Evolutionary conservation across 2,329 filamentous ascomycete species (phyloP).

Genomic region (Scytalidium lignicola): DNA sequence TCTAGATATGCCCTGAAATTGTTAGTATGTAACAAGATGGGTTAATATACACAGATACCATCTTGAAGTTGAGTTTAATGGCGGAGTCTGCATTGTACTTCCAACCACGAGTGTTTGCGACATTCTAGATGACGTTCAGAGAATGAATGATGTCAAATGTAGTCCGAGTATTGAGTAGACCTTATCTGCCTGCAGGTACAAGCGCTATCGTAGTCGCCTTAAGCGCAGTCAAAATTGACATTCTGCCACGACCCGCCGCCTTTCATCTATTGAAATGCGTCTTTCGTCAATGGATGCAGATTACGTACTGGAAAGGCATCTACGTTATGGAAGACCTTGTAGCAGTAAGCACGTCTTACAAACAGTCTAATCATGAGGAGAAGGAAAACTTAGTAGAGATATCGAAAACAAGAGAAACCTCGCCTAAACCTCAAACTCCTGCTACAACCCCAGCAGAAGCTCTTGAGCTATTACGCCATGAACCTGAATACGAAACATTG

Average conservation of each 20-base stretch:
- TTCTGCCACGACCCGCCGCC: not conserved
- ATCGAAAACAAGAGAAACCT: conserved; percentile 5
- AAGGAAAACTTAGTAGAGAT: conserved; percentile 19
- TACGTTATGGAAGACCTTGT: not conserved
- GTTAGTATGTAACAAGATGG: not conserved
- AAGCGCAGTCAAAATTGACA: not conserved
- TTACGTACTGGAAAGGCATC: not conserved
- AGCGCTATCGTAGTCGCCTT: conserved; percentile 6
- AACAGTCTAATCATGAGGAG: conserved; percentile 7
- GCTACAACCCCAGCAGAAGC: conserved; percentile 38
- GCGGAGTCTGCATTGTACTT: conserved; percentile 7
- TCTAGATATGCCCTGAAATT: conserved; percentile 74
- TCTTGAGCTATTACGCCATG: conserved; percentile 53
- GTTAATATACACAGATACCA: conserved; percentile 15
- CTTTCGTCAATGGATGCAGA: not conserved
- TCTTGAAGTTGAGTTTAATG: conserved; percentile 5
- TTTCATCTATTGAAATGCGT: not conserved
- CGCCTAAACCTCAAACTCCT: not conserved
- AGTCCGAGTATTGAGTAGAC: not conserved
- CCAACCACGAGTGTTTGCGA: conserved; percentile 22
- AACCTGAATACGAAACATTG: conserved; percentile 58
- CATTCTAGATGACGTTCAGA: conserved; percentile 10
- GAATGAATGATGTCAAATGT: not conserved
- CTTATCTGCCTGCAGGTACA: conserved; percentile 15
- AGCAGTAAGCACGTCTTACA: conserved; percentile 37